Conservation (phyloP, 176 grass and related monocot genomes). For the Alloteropsis semialata region DNA sequence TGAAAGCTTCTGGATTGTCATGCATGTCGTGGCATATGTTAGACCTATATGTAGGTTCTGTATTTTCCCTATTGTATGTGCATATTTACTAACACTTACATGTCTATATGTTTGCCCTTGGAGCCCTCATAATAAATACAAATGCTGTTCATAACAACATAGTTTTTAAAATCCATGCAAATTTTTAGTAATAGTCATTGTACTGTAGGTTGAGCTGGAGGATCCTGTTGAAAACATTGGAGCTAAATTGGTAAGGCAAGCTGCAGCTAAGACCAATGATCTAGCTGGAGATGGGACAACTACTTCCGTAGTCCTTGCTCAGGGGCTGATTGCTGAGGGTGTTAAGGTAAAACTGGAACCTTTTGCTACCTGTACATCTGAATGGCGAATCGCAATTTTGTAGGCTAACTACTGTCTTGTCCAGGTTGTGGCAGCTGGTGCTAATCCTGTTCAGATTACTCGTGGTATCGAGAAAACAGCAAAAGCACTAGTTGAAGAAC, state of each 20-base stretch:
- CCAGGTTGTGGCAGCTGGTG: constrained; percentile 91
- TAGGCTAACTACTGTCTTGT: constrained; percentile 8
- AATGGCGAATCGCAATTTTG: background rate
- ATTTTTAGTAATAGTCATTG: constrained; percentile 4
- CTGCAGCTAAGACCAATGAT: constrained; percentile 95
- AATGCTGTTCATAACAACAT: no score
- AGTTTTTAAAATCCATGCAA: background rate
- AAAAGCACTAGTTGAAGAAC: constrained; percentile 75
- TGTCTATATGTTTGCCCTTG: no score
- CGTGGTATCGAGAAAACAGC: constrained; percentile 94
- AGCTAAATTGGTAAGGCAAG: constrained; percentile 95
- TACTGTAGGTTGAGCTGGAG: constrained; percentile 81
- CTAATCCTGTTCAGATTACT: constrained; percentile 95
- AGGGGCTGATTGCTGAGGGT: constrained; percentile 93
- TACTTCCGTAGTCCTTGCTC: constrained; percentile 97
- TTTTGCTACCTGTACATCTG: background rate
- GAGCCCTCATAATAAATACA: no score
- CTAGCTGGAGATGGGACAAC: constrained; percentile 93
- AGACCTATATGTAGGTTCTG: no score
- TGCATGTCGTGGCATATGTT: background rate
- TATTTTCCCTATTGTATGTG: no score
- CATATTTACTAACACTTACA: no score
- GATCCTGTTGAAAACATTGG: constrained; percentile 98
- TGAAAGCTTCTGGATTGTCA: background rate
- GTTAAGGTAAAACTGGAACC: constrained; percentile 57